Conservation (phyloP, 2,329 filamentous ascomycete species). For the Pyrenochaeta sp. region DNA sequence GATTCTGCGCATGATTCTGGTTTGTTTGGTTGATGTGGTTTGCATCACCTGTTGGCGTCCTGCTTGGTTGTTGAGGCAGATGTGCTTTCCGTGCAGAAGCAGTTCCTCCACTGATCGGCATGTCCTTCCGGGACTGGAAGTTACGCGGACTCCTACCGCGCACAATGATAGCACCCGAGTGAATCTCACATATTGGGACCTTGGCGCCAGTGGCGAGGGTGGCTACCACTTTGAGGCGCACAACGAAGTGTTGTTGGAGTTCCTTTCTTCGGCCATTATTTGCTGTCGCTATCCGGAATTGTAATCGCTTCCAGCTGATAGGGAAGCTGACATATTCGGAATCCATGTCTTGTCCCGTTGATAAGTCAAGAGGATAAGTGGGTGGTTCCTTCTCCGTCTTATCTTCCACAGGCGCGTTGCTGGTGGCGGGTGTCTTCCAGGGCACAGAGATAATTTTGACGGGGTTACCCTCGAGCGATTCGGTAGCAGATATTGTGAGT, state of each 20-base stretch:
- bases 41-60: constrained; percentile 49
- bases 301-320: constrained; percentile 91
- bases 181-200: constrained; percentile 81
- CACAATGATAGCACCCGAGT: constrained; percentile 91
- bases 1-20: constrained; percentile 37
- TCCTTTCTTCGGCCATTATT: constrained; percentile 96
- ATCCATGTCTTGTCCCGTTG: constrained; percentile 73
- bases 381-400: constrained; percentile 86
- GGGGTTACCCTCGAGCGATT: constrained; percentile 90
- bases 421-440: constrained; percentile 93
- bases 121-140: constrained; percentile 92
- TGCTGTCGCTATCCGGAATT: constrained; percentile 93
- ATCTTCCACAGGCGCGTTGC: constrained; percentile 71
- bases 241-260: constrained; percentile 93
- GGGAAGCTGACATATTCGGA: constrained; percentile 90
- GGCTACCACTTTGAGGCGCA: constrained; percentile 85
- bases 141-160: constrained; percentile 92
- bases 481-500: constrained; percentile 87
- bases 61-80: constrained; percentile 44
- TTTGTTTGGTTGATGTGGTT: constrained; percentile 38
- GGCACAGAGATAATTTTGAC: constrained; percentile 96
- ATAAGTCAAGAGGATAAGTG: constrained; percentile 75
- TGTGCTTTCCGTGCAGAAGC: constrained; percentile 75
- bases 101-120: constrained; percentile 82
- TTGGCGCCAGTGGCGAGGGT: constrained; percentile 86